A percentile compares a stretch with the other conserved stretches of the same genome.
Evolutionary conservation across 2,329 filamentous ascomycete genomes (phyloP).

Genomic region (Leptographium radiaticola): DNA sequence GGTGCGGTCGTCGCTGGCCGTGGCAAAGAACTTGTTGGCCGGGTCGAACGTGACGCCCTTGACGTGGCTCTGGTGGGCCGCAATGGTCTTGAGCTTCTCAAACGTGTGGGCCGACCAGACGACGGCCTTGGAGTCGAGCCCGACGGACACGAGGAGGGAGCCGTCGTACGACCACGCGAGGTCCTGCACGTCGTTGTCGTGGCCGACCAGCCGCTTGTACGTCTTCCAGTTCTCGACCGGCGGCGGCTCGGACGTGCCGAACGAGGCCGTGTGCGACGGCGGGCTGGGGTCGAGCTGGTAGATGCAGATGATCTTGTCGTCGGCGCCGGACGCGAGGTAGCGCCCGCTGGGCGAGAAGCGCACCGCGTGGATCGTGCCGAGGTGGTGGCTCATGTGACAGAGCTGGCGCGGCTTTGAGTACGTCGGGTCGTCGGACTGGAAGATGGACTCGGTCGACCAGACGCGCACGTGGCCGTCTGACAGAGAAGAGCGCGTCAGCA

Average conservation of each 20-base stretch:
- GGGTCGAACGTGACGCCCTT: conserved; percentile 98
- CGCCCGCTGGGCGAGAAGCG: conserved; percentile 92
- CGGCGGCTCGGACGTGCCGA: conserved; percentile 81
- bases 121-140: conserved; percentile 93
- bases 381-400: conserved; percentile 96
- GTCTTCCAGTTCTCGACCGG: conserved; percentile 98
- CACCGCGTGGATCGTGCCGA: conserved; percentile 92
- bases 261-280: conserved; percentile 62
- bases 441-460: conserved; percentile 92
- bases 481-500: neutral
- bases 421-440: conserved; percentile 58
- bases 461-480: conserved; percentile 87
- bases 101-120: conserved; percentile 98
- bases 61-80: conserved; percentile 91
- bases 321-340: conserved; percentile 91
- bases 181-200: conserved; percentile 98
- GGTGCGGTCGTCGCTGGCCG: conserved; percentile 88
- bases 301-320: conserved; percentile 98
- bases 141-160: conserved; percentile 89
- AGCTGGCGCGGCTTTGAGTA: conserved; percentile 79
- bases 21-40: conserved; percentile 98
- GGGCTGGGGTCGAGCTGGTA: conserved; percentile 80
- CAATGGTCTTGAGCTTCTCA: conserved; percentile 89
- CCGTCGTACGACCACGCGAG: conserved; percentile 94
- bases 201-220: conserved; percentile 80